Conservation (phyloP, 768 basidiomycete species). For the Agrocybe pediades region DNA sequence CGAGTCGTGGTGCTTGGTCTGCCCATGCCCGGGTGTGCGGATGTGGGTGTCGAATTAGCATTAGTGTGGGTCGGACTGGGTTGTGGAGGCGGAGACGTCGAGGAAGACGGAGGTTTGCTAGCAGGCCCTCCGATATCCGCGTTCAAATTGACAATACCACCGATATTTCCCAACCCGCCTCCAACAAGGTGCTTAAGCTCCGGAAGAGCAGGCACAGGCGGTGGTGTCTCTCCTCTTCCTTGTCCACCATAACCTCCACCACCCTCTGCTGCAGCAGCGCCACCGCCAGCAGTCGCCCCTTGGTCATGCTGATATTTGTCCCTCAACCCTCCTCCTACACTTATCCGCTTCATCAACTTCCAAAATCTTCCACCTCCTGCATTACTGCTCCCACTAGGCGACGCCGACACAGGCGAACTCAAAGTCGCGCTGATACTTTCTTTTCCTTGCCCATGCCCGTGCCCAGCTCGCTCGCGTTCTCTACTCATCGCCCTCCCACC, state of each 20-base stretch:
- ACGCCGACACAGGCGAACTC: no score
- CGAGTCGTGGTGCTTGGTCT: slow-evolving; percentile 51
- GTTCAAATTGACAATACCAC: no score
- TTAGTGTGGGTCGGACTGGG: no score
- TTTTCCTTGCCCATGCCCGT: no score
- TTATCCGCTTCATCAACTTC: slow-evolving; percentile 73
- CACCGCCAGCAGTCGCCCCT: background rate
- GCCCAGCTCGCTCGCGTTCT: background rate
- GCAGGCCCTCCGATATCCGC: no score
- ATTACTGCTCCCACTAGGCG: no score
- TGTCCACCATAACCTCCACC: background rate
- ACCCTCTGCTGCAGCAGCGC: background rate
- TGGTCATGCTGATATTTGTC: slow-evolving; percentile 45
- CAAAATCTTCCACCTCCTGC: slow-evolving; percentile 54
- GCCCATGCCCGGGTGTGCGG: background rate
- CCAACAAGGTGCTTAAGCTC: no score
- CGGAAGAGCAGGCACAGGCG: slow-evolving; percentile 65
- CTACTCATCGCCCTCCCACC: background rate
- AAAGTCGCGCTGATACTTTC: no score
- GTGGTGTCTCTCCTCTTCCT: slow-evolving; percentile 27
- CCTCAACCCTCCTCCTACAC: slow-evolving; percentile 55
- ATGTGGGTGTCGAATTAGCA: no score
- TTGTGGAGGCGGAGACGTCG: no score
- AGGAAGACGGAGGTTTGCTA: no score
- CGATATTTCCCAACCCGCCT: no score